phyloP scores from a whole-genome alignment of 2,329 filamentous ascomycete species.

The Aspergillus melleus region DNA sequence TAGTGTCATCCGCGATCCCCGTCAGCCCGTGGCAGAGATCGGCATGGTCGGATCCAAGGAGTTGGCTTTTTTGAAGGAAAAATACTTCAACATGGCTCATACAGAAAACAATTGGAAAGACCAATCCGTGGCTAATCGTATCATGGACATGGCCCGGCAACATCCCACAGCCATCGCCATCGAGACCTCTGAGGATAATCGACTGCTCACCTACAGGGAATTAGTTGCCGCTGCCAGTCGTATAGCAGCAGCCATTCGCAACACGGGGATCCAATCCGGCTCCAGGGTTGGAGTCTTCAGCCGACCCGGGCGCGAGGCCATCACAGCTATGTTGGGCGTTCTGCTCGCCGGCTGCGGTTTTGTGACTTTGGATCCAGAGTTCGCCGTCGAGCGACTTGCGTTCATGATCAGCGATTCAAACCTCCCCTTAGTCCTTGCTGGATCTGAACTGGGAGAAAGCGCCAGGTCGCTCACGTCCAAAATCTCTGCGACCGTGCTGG shows the following conservation, averaged over 20 bases:
- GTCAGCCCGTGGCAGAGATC: not conserved
- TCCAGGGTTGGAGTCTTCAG: not conserved
- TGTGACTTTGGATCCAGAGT: slow-evolving; percentile 1
- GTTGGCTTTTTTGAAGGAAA: not conserved
- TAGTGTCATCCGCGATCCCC: slow-evolving; percentile 1
- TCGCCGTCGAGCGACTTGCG: not conserved
- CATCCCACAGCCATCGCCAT: not conserved
- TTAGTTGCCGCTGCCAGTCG: not conserved
- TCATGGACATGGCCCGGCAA: not conserved
- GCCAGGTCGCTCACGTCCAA: not conserved
- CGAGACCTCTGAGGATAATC: not conserved
- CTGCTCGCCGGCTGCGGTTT: not conserved
- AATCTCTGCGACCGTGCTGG: not conserved
- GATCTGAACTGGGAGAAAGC: not conserved
- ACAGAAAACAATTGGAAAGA: not conserved
- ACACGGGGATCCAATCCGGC: not conserved
- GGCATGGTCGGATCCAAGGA: not conserved
- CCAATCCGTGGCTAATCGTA: not conserved
- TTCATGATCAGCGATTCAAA: slow-evolving; percentile 1
- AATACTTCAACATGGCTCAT: not conserved
- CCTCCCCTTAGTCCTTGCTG: not conserved
- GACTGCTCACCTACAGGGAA: not conserved
- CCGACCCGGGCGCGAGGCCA: not conserved
- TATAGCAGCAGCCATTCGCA: not conserved
- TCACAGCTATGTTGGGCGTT: not conserved